Conservation (phyloP, 805 yeast genomes). For the Saccharomycopsis babjevae region DNA sequence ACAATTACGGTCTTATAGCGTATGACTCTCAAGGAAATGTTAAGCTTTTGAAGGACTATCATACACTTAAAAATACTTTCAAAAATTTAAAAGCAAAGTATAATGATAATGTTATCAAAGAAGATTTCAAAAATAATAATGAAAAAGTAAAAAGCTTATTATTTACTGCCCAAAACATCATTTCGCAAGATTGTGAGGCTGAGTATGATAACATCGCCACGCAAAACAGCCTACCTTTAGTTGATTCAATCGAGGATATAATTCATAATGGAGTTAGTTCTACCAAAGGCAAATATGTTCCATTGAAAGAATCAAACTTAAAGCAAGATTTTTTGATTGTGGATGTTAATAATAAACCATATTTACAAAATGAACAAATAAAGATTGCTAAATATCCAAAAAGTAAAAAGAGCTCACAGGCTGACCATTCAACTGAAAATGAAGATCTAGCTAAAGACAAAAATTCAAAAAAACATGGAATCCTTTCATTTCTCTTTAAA, state of each 20-base stretch:
- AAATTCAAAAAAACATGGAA: neutral
- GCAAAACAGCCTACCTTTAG: constrained; percentile 35
- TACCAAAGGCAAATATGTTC: constrained; percentile 39
- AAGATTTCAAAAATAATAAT: constrained; percentile 21
- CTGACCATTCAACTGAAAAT: neutral
- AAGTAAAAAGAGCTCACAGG: neutral
- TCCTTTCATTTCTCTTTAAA: constrained; percentile 7
- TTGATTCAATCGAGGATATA: constrained; percentile 21
- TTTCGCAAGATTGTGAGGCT: constrained; percentile 25
- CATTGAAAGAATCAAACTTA: constrained; percentile 35
- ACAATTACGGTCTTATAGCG: constrained; percentile 68
- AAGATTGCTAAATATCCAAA: constrained; percentile 22
- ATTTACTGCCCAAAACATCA: neutral
- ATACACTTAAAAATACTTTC: constrained; percentile 38
- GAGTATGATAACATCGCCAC: constrained; percentile 30
- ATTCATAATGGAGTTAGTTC: constrained; percentile 41
- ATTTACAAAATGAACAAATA: constrained; percentile 18
- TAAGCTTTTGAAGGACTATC: constrained; percentile 37
- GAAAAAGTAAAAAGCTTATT: neutral
- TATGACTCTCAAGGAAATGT: constrained; percentile 34
- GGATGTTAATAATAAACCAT: constrained; percentile 32
- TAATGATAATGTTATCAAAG: constrained; percentile 21
- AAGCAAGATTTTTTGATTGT: constrained; percentile 33
- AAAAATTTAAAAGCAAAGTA: constrained; percentile 27
- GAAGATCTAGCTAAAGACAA: neutral